Base-by-base conservation (phyloP, 352 stramenopile genomes). In the Phytophthora cactorum region DNA sequence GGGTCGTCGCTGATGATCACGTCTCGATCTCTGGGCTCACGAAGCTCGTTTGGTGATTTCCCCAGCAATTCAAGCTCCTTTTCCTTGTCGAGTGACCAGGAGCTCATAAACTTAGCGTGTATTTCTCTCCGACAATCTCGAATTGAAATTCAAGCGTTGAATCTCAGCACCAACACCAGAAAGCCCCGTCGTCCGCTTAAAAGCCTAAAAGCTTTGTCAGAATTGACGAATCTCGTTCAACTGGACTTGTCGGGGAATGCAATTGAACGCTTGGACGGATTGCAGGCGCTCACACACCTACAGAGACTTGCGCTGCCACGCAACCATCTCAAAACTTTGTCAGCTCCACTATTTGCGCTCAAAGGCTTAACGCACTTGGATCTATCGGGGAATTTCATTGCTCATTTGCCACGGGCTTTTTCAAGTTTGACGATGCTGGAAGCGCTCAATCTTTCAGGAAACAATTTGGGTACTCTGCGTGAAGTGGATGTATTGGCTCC, bases 301-400 rank as follows among this genome's bases (percentile, higher is more conserved):
- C 65, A 87, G 31, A 59, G 58, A 9, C 72, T 94, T 9, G 68
- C 63, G 8, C 55, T 92, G 32, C 75, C 88, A 1, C 76, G 86
- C 9, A 96, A 96, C 63, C 81, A 93, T 49, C 52, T 96, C 39
- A 93, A 93, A 55, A 74, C 59, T 2, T 60, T 96, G 31, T 76
- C 76, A 2, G 59, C 63, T 12, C 43, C 70, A n/a, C 58, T 94
- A 7, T 88, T 84, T 55, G 52, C 63, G 14, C 72, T 92, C 5
- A 68, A 66, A 15, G 59, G 59, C 4, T 66, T 94, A 9, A 75
- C 64, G 6, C 65, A 77, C 11, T 60, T 94, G 43, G 84, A 96
- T 55, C 39, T 96, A 9, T 91, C 83, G 1, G 88, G 88, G 28
- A 96, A 96, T 61, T 93, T 92, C 47, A 90, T 96, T 27, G 76